Evolutionary conservation across 129 eudicot genomes (phyloP).

Genomic region (Lonicera japonica): DNA sequence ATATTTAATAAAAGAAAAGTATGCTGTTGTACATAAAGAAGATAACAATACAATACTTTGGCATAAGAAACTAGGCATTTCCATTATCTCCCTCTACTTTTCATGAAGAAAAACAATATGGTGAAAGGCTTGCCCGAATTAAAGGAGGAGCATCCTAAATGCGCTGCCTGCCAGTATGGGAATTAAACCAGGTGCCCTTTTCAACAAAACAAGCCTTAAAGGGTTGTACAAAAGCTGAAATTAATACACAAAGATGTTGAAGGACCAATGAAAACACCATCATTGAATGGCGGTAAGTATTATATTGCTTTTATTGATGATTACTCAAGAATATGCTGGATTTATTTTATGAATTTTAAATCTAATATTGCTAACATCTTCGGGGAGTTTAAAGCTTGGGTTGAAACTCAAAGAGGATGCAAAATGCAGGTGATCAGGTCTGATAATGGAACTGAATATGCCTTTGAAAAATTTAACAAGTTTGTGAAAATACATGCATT

Average conservation of each 20-base stretch:
- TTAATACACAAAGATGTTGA: slow-evolving; percentile 15
- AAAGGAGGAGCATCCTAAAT: not conserved
- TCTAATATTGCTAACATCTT: slow-evolving; percentile 10
- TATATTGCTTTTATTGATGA: slow-evolving; percentile 18
- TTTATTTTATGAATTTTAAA: slow-evolving; percentile 15
- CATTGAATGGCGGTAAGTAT: slow-evolving; percentile 15
- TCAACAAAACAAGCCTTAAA: not conserved
- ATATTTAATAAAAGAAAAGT: too few species aligned
- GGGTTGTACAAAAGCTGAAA: slow-evolving; percentile 3
- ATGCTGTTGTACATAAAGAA: too few species aligned
- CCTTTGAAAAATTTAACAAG: not conserved
- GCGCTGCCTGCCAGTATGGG: not conserved
- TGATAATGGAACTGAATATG: slow-evolving; percentile 10
- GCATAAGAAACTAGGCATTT: slow-evolving; percentile 11
- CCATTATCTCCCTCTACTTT: not conserved
- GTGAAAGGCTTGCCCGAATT: slow-evolving; percentile 2
- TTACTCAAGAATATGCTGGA: slow-evolving; percentile 18
- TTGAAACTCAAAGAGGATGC: slow-evolving; percentile 8
- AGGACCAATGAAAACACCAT: slow-evolving; percentile 6
- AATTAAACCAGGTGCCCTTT: slow-evolving; percentile 9
- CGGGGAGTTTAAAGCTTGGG: slow-evolving; percentile 7
- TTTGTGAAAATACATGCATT: slow-evolving; percentile 19
- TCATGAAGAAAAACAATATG: too few species aligned
- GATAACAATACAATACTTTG: not conserved
- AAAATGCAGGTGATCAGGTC: slow-evolving; percentile 1